Evolutionary conservation across 2,329 filamentous ascomycete species (phyloP).

Genomic region (Fusarium multiceps): DNA sequence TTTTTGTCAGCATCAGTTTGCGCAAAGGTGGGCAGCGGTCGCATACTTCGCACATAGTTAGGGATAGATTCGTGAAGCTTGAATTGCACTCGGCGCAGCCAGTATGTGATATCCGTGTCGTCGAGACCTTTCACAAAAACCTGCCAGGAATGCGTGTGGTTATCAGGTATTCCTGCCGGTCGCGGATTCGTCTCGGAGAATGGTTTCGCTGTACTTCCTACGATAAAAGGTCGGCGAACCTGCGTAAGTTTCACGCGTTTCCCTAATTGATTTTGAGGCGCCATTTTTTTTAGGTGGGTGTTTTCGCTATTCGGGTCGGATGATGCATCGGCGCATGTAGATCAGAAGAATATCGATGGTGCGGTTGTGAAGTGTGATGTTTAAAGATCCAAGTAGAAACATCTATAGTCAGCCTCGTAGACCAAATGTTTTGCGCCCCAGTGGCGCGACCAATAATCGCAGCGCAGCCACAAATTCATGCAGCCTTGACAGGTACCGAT

Average conservation of each 20-base stretch:
- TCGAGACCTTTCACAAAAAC: slow-evolving; percentile 93
- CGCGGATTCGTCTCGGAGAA: slow-evolving; percentile 85
- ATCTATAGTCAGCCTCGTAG: slow-evolving; percentile 25
- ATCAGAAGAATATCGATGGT: neutral
- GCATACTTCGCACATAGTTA: slow-evolving; percentile 82
- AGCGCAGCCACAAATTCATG: slow-evolving; percentile 21
- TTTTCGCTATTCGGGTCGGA: neutral
- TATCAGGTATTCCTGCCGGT: slow-evolving; percentile 79
- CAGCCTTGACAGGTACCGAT: slow-evolving; percentile 38
- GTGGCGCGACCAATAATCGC: slow-evolving; percentile 22
- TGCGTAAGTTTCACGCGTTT: slow-evolving; percentile 75
- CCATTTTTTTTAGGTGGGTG: slow-evolving; percentile 56
- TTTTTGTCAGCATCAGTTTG: slow-evolving; percentile 30
- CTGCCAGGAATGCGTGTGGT: slow-evolving; percentile 97
- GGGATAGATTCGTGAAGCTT: slow-evolving; percentile 98
- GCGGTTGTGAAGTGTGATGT: neutral
- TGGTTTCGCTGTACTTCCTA: slow-evolving; percentile 81
- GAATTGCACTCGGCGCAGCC: slow-evolving; percentile 97
- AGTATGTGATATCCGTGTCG: slow-evolving; percentile 91
- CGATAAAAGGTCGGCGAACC: slow-evolving; percentile 74
- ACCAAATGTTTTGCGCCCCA: slow-evolving; percentile 16
- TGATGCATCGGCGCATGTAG: neutral
- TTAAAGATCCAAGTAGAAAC: neutral
- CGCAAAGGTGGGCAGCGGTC: neutral
- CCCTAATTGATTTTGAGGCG: slow-evolving; percentile 66